Evolutionary conservation across 2,329 filamentous ascomycete genomes (phyloP).

Genomic region (Colletotrichum costaricense): DNA sequence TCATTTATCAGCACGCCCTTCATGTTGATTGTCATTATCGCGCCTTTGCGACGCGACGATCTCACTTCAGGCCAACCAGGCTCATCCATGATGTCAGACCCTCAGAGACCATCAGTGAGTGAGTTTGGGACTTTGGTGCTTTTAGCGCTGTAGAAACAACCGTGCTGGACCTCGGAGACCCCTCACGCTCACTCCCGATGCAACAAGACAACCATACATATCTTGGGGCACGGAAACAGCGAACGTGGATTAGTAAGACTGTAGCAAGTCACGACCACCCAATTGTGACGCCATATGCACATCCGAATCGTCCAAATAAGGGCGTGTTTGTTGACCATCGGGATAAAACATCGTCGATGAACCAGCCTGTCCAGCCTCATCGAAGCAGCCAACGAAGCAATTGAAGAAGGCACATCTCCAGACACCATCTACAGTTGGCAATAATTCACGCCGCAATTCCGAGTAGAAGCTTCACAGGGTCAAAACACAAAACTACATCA

Average conservation of each 20-base stretch:
- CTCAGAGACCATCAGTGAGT: no score
- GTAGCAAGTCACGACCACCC: no score
- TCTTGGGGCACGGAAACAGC: neutral
- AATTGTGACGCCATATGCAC: slow-evolving; percentile 24
- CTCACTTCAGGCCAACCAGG: neutral
- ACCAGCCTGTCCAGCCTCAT: neutral
- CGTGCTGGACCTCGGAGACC: neutral
- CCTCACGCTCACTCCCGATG: neutral
- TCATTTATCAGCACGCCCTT: slow-evolving; percentile 8
- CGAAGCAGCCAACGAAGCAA: neutral
- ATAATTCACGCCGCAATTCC: neutral
- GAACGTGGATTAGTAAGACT: neutral
- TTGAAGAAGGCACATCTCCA: neutral
- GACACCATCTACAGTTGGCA: neutral
- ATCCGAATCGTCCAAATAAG: neutral
- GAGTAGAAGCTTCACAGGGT: neutral
- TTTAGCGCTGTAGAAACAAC: neutral
- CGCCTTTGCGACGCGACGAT: slow-evolving; percentile 9
- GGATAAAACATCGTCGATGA: neutral
- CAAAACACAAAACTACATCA: neutral
- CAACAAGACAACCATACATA: neutral
- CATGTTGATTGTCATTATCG: neutral
- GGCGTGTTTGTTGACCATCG: neutral
- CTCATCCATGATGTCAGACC: slow-evolving; percentile 21
- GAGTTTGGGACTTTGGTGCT: neutral